These are phyloP conservation scores for Pichia nanzhaoensis DNA, from an alignment of 805 yeast species.

Conservation along the genomic window DNA sequence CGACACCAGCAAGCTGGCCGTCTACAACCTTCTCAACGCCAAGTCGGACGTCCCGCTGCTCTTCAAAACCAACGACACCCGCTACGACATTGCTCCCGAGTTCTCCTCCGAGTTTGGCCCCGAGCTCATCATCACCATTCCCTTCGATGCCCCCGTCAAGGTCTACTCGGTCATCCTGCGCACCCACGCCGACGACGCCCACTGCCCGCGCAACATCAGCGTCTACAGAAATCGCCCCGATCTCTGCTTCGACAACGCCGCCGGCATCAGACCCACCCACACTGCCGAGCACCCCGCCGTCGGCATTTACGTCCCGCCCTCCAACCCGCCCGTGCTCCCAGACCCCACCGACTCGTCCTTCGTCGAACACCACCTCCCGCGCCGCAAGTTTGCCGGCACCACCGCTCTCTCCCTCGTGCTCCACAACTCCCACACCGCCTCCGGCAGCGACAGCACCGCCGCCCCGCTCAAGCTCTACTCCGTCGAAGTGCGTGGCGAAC, in stretches of 20 bases:
- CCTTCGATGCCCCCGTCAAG: constrained; percentile 61
- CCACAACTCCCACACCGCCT: constrained; percentile 51
- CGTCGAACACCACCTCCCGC: constrained; percentile 76
- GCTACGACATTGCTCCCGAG: constrained; percentile 40
- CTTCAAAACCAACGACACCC: constrained; percentile 46
- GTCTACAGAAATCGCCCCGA: constrained; percentile 63
- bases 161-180: constrained; percentile 68
- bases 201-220: constrained; percentile 65
- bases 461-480: constrained; percentile 33
- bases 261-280: constrained; percentile 17
- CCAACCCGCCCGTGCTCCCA: no score
- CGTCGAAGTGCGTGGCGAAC: constrained; percentile 76
- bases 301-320: not conserved
- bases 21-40: constrained; percentile 53
- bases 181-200: constrained; percentile 36
- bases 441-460: not conserved
- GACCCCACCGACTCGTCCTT: constrained; percentile 41
- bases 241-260: constrained; percentile 67
- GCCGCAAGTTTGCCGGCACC: constrained; percentile 66
- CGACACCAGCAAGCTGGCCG: constrained; percentile 51
- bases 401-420: constrained; percentile 62
- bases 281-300: not conserved
- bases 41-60: constrained; percentile 43
- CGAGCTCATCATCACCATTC: constrained; percentile 70
- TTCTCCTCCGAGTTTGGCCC: constrained; percentile 67